Evolutionary conservation across 192 early-diverging fungal species (phyloP), one percentile per base, ranked within the genome.

Genomic region (Umbelopsis sp.): DNA sequence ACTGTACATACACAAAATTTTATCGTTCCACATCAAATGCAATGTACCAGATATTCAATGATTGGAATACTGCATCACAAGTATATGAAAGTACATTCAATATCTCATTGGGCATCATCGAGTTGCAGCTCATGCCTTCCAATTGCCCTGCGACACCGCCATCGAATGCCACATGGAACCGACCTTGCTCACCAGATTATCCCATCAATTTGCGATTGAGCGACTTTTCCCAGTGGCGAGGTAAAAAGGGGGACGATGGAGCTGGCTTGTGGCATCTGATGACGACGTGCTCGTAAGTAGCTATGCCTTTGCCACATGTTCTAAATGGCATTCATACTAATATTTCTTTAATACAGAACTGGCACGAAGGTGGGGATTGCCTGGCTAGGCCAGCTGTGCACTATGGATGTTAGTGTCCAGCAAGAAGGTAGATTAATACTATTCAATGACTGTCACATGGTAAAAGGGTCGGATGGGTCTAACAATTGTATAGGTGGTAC

Each of bases 261-360:
- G 87, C 88, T 6, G 95, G 94, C 7, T 78, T 98, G 47, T 98
- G 97, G 97, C 95, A 97, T 79, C 80, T 98, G 71, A 90, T 98
- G 93, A 96, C 95, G 12, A 84, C 86, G 61, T 91, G 90, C 73
- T 81, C 87, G 55, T 86, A 79, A 82, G 74, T 82, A 45, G 7
- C n/a, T 50, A 2, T 27, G 1, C 27, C 15, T 64, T 8, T 46
- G n/a, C 8, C 11, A 13, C 7, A 22, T n/a, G 20, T 41, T 0
- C 5, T 18, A 21, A 27, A 49, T 46, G 25, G 37, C 1, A 22
- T n/a, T 53, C 7, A 33, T 5, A 46, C 52, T 46, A 13, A 72
- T n/a, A 22, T 45, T 33, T 30, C 20, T 55, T 18, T 47, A 18
- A 4, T 64, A 75, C 74, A 85, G 80, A 41, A 86, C 94, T 4